Conservation (phyloP, 257 asterid species). For the Fraxinus cuspidata region DNA sequence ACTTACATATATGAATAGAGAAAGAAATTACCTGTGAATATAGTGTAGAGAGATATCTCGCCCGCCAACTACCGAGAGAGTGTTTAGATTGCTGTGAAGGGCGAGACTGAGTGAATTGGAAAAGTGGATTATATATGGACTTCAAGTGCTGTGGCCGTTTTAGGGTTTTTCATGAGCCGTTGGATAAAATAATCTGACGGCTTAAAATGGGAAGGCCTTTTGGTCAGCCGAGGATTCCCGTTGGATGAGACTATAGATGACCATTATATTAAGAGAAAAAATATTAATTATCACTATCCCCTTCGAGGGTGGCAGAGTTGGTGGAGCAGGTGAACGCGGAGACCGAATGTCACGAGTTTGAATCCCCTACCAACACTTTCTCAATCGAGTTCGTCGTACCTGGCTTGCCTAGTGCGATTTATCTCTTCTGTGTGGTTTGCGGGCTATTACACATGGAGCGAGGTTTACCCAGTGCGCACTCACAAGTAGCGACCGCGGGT, state of each 20-base stretch:
- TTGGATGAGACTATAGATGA: not conserved
- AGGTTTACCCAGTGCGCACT: no score
- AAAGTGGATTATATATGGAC: not conserved
- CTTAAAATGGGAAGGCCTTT: not conserved
- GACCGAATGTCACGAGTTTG: no score
- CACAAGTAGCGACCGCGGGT: no score
- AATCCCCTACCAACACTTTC: no score
- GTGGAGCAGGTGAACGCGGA: no score
- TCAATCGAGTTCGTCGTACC: no score
- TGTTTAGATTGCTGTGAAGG: not conserved
- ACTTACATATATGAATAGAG: not conserved
- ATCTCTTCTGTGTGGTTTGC: no score
- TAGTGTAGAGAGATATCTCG: not conserved
- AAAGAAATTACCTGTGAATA: not conserved
- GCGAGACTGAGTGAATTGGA: not conserved
- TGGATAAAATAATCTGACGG: slow-evolving; percentile 10
- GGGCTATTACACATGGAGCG: no score
- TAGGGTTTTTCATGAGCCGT: slow-evolving; percentile 24
- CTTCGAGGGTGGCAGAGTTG: no score
- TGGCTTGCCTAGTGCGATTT: no score
- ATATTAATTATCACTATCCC: no score
- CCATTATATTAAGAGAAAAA: no score
- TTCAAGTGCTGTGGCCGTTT: not conserved
- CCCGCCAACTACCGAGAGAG: not conserved
- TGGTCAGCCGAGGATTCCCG: not conserved